Percentiles rank a stretch among this genome's conserved stretches.
phyloP scores from a whole-genome alignment of 164 flowering plant genomes.

The Magnolia sinica region DNA sequence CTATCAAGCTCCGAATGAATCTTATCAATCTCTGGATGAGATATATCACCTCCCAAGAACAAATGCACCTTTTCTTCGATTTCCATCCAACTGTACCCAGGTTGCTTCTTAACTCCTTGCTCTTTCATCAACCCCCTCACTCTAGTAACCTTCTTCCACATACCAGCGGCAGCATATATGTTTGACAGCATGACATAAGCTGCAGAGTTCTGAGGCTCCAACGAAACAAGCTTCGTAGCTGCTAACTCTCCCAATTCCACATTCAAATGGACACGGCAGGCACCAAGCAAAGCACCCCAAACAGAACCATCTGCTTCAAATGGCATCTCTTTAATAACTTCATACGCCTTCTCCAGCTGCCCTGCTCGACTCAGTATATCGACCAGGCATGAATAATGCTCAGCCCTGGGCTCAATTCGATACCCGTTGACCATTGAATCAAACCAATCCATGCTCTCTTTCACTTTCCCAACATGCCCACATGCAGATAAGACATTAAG shows the following conservation, averaged over 20 bases:
- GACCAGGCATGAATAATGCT: conserved; percentile 48
- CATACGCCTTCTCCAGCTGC: conserved; percentile 34
- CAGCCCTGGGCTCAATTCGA: conserved; percentile 28
- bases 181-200: conserved; percentile 40
- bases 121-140: conserved; percentile 41
- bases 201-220: conserved; percentile 42
- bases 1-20: conserved; percentile 30
- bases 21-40: conserved; percentile 37
- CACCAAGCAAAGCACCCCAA: conserved; percentile 46
- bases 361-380: conserved; percentile 48
- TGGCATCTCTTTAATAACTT: conserved; percentile 36
- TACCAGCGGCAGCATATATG: conserved; percentile 45
- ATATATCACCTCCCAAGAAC: conserved; percentile 43
- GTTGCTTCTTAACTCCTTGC: conserved; percentile 43
- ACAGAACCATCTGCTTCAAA: conserved; percentile 33
- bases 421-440: conserved; percentile 25
- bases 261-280: conserved; percentile 32
- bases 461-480: conserved; percentile 46
- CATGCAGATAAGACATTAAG: conserved; percentile 46
- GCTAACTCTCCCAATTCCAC: conserved; percentile 49
- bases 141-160: conserved; percentile 39
- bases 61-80: conserved; percentile 35
- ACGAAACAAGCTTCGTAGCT: conserved; percentile 30
- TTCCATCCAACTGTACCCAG: conserved; percentile 52
- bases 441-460: conserved; percentile 38